Evolutionary conservation across 345 rosid species (phyloP).

Genomic region (Eucalyptus viminalis): DNA sequence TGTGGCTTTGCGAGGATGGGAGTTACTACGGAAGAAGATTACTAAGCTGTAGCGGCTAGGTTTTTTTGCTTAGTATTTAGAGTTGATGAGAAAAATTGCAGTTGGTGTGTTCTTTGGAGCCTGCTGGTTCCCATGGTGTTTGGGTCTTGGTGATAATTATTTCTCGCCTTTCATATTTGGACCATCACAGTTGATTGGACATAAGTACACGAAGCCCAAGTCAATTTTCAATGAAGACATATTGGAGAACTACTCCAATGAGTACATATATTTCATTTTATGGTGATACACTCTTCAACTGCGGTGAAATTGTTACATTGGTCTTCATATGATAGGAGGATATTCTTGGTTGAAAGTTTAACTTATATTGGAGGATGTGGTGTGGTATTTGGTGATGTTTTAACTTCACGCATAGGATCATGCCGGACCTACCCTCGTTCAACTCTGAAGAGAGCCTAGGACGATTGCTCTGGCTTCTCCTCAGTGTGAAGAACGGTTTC

Average conservation of each 20-base stretch:
- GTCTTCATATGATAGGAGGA: not conserved
- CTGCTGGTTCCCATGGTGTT: slow-evolving; percentile 93
- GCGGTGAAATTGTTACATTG: not conserved
- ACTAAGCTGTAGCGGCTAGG: slow-evolving; percentile 62
- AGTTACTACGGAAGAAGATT: slow-evolving; percentile 65
- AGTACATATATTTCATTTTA: slow-evolving; percentile 42
- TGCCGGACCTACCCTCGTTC: not conserved
- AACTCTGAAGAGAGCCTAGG: not conserved
- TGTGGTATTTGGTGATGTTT: not conserved
- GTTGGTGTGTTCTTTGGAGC: slow-evolving; percentile 65
- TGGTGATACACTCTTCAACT: not conserved
- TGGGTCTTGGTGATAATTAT: slow-evolving; percentile 96
- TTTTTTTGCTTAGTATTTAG: slow-evolving; percentile 60
- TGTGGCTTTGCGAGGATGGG: slow-evolving; percentile 80
- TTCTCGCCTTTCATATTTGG: slow-evolving; percentile 91
- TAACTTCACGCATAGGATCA: not conserved
- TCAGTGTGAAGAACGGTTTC: slow-evolving; percentile 1
- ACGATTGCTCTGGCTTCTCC: not conserved
- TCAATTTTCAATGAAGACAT: slow-evolving; percentile 82
- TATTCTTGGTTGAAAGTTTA: not conserved
- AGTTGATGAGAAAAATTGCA: slow-evolving; percentile 73
- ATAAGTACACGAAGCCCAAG: slow-evolving; percentile 84
- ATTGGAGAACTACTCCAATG: slow-evolving; percentile 65
- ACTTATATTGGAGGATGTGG: not conserved
- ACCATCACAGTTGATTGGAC: slow-evolving; percentile 83